These are phyloP conservation scores for Apiospora pterosperma DNA, from an alignment of 2,329 filamentous ascomycete species.

Conservation along the genomic window DNA sequence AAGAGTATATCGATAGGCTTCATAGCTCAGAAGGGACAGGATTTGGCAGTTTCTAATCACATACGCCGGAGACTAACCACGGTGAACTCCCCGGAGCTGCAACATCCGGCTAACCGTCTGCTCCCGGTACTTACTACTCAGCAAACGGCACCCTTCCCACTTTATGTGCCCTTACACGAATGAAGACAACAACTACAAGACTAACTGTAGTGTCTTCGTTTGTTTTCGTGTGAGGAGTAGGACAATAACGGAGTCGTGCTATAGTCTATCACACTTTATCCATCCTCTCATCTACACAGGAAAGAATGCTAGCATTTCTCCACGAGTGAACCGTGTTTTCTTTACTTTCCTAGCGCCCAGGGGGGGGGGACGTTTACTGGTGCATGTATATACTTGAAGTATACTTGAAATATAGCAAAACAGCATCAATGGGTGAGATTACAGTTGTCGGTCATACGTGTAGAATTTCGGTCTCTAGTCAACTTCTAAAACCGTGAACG, in stretches of 20 bases:
- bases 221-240: background rate
- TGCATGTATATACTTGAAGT: no score
- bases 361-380: no score
- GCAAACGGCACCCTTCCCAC: background rate
- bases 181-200: background rate
- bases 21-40: no score
- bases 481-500: constrained; percentile 14
- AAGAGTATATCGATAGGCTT: no score
- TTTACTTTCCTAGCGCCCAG: background rate
- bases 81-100: background rate
- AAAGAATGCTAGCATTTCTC: no score
- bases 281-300: no score
- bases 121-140: background rate
- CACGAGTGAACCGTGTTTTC: background rate
- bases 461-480: background rate
- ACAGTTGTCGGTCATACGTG: background rate
- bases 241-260: no score
- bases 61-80: no score
- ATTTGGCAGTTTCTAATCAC: no score
- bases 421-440: background rate
- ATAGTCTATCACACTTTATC: no score
- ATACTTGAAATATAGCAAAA: no score
- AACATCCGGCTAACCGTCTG: background rate
- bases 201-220: background rate
- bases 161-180: no score